Evolutionary conservation across 2,329 filamentous ascomycete species (phyloP).

Genomic region (Colletotrichum sidae): DNA sequence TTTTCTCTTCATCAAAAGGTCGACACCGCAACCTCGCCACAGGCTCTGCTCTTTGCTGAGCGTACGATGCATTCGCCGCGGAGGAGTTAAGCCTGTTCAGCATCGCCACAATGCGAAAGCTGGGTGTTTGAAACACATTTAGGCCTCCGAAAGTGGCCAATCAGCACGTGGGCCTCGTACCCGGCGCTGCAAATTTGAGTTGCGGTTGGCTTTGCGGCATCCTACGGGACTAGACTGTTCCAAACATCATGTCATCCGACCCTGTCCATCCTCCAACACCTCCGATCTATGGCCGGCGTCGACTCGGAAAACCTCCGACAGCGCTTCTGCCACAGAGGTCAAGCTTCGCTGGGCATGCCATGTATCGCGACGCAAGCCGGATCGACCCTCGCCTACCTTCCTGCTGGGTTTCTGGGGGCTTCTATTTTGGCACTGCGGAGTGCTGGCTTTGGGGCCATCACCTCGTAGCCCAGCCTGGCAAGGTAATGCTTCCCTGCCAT

Average conservation of each 20-base stretch:
- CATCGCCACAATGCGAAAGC: conserved; percentile 18
- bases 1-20: conserved; percentile 1
- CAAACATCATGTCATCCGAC: neutral
- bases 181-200: conserved; percentile 4
- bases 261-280: neutral
- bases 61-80: conserved; percentile 2
- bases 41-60: neutral
- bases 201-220: conserved; percentile 19
- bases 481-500: conserved; percentile 29
- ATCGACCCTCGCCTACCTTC: neutral
- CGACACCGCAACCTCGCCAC: neutral
- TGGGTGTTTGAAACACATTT: conserved; percentile 1
- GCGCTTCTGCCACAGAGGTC: neutral
- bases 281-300: conserved; percentile 29
- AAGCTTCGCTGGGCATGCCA: neutral
- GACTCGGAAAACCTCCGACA: conserved; percentile 19
- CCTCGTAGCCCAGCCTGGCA: conserved; percentile 26
- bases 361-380: conserved; percentile 18
- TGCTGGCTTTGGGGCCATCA: neutral
- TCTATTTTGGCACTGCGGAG: conserved; percentile 36
- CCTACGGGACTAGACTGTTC: neutral
- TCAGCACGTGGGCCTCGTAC: no score
- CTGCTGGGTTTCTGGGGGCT: conserved; percentile 12
- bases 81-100: conserved; percentile 11
- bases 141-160: neutral